These are phyloP conservation scores for Fusarium sarcochroum DNA, from an alignment of 2,329 filamentous ascomycete genomes.

Conservation along the genomic window DNA sequence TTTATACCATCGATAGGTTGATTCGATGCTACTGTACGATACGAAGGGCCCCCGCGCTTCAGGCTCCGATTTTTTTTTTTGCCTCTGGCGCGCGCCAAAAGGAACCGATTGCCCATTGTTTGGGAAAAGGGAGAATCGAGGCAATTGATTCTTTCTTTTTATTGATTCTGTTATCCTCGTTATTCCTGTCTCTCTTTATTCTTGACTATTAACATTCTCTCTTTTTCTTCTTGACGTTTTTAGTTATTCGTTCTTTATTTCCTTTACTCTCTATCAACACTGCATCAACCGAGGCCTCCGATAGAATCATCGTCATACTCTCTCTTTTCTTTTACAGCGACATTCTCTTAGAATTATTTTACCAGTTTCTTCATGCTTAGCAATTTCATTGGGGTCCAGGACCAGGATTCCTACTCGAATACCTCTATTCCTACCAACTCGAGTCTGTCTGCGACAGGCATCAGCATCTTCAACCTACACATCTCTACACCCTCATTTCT, in stretches of 20 bases:
- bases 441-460: constrained; percentile 34
- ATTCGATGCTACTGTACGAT: constrained; percentile 8
- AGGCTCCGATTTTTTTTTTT: constrained; percentile 5
- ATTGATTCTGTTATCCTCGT: constrained; percentile 13
- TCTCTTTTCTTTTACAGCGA: constrained; percentile 1
- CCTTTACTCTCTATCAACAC: constrained; percentile 9
- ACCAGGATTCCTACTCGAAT: constrained; percentile 31
- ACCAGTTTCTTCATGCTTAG: constrained; percentile 35
- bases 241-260: constrained; percentile 19
- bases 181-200: constrained; percentile 16
- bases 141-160: constrained; percentile 20
- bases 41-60: constrained; percentile 17
- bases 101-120: background rate
- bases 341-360: background rate
- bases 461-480: constrained; percentile 23
- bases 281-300: constrained; percentile 24
- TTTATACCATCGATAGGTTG: background rate
- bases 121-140: constrained; percentile 1
- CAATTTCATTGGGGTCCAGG: constrained; percentile 30
- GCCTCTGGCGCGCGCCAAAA: constrained; percentile 38
- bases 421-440: constrained; percentile 1
- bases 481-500: constrained; percentile 8
- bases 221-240: constrained; percentile 9
- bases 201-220: constrained; percentile 14
- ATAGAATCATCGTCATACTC: background rate